Conservation (phyloP, 129 eudicot genomes). For the Scalesia atractyloides region DNA sequence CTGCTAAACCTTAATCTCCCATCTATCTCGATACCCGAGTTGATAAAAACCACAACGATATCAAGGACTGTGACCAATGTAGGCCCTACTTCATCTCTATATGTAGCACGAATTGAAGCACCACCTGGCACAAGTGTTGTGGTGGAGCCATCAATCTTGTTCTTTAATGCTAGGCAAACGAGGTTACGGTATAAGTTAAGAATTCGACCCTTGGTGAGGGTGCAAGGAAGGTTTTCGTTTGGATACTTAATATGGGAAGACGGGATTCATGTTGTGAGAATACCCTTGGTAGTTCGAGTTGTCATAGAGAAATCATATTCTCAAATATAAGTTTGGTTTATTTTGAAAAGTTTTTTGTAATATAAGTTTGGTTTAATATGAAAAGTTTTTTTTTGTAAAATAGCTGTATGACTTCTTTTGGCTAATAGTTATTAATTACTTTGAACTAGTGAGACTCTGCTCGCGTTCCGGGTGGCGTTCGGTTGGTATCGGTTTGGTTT, state of each 20-base stretch:
- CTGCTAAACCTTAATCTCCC: conserved; percentile 47
- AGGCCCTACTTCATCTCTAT: conserved; percentile 38
- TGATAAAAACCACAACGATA: conserved; percentile 36
- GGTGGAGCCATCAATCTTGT: conserved; percentile 50
- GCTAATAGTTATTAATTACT: no score
- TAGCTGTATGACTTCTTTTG: no score
- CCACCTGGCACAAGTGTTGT: conserved; percentile 45
- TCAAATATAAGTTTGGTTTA: conserved; percentile 12
- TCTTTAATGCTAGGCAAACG: conserved; percentile 30
- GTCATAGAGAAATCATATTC: conserved; percentile 35
- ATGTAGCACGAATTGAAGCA: conserved; percentile 43
- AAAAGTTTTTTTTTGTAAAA: no score
- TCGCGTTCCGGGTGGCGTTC: no score
- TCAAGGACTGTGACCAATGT: conserved; percentile 55
- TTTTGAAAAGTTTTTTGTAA: neutral
- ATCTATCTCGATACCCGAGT: conserved; percentile 50
- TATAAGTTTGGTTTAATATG: no score
- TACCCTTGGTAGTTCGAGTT: conserved; percentile 46
- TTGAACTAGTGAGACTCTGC: no score
- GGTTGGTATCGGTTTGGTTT: no score
- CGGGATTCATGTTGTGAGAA: conserved; percentile 48
- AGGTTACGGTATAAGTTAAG: conserved; percentile 44
- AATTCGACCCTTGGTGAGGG: conserved; percentile 29
- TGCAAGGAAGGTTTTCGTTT: conserved; percentile 51
- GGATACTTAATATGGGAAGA: conserved; percentile 55